Percentiles rank a stretch among this genome's conserved stretches.
phyloP scores from a whole-genome alignment of 371 early-diverging fungal genomes.

The Basidiobolus meristosporus region DNA sequence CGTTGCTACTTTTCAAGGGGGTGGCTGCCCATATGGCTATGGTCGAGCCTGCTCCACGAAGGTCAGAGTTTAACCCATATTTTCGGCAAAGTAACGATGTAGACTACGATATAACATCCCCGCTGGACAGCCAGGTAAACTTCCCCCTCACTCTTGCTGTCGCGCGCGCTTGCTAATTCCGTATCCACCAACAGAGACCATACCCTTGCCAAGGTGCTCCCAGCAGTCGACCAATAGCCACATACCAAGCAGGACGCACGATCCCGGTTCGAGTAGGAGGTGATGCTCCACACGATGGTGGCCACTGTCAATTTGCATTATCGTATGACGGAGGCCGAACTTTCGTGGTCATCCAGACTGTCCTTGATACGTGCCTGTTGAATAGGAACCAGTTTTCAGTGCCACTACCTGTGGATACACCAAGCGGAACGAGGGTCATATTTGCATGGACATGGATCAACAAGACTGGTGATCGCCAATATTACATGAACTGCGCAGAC shows the following conservation, averaged over 20 bases:
- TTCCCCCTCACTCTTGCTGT: too few relatives aligned
- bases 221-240: background rate
- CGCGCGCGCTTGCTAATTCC: too few relatives aligned
- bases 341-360: constrained; percentile 31
- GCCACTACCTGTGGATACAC: constrained; percentile 25
- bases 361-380: constrained; percentile 13
- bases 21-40: too few relatives aligned
- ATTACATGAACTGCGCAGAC: constrained; percentile 49
- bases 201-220: constrained; percentile 2
- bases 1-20: too few relatives aligned
- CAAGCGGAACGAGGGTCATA: constrained; percentile 8
- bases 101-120: too few relatives aligned
- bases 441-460: too few relatives aligned
- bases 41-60: too few relatives aligned
- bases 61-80: too few relatives aligned
- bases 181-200: too few relatives aligned
- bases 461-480: constrained; percentile 36
- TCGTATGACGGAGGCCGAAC: constrained; percentile 33
- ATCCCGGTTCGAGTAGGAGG: constrained; percentile 7
- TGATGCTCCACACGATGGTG: constrained; percentile 21
- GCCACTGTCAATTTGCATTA: constrained; percentile 47
- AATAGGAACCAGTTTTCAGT: constrained; percentile 14
- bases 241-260: background rate
- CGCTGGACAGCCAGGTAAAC: too few relatives aligned
- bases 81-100: too few relatives aligned